These are phyloP conservation scores for Aegilops bicornis DNA, from an alignment of 176 grass and related monocot genomes.

Conservation along the genomic window DNA sequence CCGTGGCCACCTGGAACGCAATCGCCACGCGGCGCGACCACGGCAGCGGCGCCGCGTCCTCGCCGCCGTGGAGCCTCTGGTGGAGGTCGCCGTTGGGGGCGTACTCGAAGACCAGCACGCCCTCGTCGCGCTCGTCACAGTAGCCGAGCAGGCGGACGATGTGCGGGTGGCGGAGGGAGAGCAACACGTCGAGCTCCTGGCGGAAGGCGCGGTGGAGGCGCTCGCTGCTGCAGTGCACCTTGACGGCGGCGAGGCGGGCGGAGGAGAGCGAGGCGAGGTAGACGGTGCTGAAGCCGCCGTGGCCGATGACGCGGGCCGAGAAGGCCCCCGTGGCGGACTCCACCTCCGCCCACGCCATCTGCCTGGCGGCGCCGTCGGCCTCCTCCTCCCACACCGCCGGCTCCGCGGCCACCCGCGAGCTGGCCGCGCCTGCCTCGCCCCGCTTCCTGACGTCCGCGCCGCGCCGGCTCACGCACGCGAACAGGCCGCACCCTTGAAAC, in stretches of 20 bases:
- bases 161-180: constrained; percentile 68
- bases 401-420: constrained; percentile 59
- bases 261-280: constrained; percentile 59
- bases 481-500: constrained; percentile 54
- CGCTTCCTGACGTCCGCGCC: constrained; percentile 41
- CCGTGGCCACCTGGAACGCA: constrained; percentile 63
- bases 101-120: constrained; percentile 71
- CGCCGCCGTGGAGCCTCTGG: constrained; percentile 42
- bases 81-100: constrained; percentile 79
- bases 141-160: constrained; percentile 73
- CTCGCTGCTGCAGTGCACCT: constrained; percentile 76
- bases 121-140: constrained; percentile 67
- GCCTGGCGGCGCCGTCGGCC: background rate
- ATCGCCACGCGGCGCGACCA: constrained; percentile 68
- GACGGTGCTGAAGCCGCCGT: constrained; percentile 85
- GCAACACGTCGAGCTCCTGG: constrained; percentile 71
- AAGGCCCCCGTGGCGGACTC: constrained; percentile 59
- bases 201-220: constrained; percentile 65
- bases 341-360: constrained; percentile 62
- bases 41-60: background rate
- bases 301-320: constrained; percentile 64
- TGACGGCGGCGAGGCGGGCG: constrained; percentile 55
- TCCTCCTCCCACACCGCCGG: constrained; percentile 1
- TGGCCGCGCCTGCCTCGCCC: constrained; percentile 35
- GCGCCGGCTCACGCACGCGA: constrained; percentile 32